Evolutionary conservation across 306 rosid species (phyloP).

Genomic region (Biancaea sappan): DNA sequence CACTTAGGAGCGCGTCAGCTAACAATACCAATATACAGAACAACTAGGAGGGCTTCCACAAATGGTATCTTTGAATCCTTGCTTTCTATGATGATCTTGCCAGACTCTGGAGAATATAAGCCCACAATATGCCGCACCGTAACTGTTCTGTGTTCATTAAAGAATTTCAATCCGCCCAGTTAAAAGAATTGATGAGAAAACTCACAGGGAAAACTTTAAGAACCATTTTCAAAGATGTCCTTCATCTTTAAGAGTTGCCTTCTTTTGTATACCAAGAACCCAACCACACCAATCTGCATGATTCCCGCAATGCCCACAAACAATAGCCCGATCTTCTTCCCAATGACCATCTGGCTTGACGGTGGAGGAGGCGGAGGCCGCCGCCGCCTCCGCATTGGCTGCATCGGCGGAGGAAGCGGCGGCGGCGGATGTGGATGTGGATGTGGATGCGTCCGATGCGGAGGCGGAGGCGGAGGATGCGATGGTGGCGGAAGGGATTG

Average conservation of each 20-base stretch:
- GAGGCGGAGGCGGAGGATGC: neutral
- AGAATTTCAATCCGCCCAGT: conserved; percentile 46
- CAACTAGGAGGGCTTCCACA: conserved; percentile 39
- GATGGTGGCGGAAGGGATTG: neutral
- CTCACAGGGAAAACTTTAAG: conserved; percentile 29
- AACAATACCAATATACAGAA: conserved; percentile 73
- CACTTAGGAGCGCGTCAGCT: conserved; percentile 43
- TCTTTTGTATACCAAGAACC: conserved; percentile 77
- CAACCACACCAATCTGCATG: conserved; percentile 78
- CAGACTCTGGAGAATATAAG: conserved; percentile 36
- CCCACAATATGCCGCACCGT: no score
- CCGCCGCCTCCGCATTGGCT: neutral
- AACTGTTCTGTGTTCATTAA: no score
- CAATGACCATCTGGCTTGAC: conserved; percentile 44
- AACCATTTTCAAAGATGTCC: conserved; percentile 51
- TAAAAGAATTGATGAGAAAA: conserved; percentile 46
- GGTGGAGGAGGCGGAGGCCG: conserved; percentile 8
- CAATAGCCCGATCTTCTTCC: conserved; percentile 75
- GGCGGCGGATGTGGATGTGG: neutral
- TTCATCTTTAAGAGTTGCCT: conserved; percentile 61
- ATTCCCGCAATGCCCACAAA: conserved; percentile 68
- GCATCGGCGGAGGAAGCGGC: neutral
- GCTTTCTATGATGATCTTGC: conserved; percentile 32
- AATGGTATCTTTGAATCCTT: conserved; percentile 22
- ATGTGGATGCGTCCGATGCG: neutral